Evolutionary conservation across 169 alveolate genomes (phyloP), one percentile per base, ranked within the genome.

Genomic region (Sarcocystis neurona): DNA sequence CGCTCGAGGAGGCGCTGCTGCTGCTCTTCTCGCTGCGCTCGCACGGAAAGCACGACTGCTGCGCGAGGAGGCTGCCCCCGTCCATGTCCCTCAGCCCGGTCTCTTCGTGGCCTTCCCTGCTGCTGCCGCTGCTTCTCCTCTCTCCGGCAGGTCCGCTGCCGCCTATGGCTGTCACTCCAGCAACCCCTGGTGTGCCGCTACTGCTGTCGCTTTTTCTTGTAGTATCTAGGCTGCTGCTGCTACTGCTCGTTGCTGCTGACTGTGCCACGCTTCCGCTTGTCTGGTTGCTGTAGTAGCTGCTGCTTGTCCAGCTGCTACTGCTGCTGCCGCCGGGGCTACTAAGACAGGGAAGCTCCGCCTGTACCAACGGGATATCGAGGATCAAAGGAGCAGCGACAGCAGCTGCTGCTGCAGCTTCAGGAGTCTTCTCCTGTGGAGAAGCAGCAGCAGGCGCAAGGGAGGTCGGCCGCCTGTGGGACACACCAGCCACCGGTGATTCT

Each of bases 251-350:
- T 74, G 56, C 46, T 74, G 56, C 82, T 6, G 50, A 23, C 37
- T n/a, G 27, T 18, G 48, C 46, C 37, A 74, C 43, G 82, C 37
- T 1, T 8, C 2, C 32, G 46, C 30, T 18, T 0, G 37, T 0
- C 58, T 53, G 2, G 30, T 27, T 10, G 1, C 53, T 10, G 82
- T 53, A 10, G 37, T 41, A 39, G 82, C 82, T 41, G 82, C 82
- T 74, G 82, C 82, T 39, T 32, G 6, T 18, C 32, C 43, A 39
- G 53, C n/a, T 74, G 82, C 82, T 37, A 53, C 46, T 30, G 79
- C 46, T 41, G 82, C 82, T 39, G 82, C 82, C 15, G 82, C 53
- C 43, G 82, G 37, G 23, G 46, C 82, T 74, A 53, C 58, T 37
- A 60, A 37, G 5, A 20, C 41, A 30, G 32, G n/a, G 41, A 60